Evolutionary conservation across 352 stramenopile genomes (phyloP).

Genomic region (Achlya hypogyna): DNA sequence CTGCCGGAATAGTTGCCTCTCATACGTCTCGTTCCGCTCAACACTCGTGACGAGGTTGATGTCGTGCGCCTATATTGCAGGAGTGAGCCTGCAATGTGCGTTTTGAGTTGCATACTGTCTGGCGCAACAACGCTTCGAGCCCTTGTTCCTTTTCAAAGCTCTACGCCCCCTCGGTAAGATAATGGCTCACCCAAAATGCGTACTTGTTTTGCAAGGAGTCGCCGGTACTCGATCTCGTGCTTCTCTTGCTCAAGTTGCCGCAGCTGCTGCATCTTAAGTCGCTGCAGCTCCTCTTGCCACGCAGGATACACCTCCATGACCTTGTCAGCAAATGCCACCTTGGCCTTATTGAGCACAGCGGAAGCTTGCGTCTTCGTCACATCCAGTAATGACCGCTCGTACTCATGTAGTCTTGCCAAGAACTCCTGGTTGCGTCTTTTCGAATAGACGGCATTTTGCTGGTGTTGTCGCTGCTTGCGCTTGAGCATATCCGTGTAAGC

Average conservation of each 20-base stretch:
- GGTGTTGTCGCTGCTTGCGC: slow-evolving; percentile 52
- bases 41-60: slow-evolving; percentile 62
- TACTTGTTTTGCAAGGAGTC: slow-evolving; percentile 68
- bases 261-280: slow-evolving; percentile 41
- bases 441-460: slow-evolving; percentile 29
- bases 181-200: background rate
- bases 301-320: slow-evolving; percentile 59
- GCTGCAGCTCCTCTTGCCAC: slow-evolving; percentile 62
- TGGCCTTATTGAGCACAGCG: slow-evolving; percentile 46
- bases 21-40: slow-evolving; percentile 61
- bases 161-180: slow-evolving; percentile 22
- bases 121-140: slow-evolving; percentile 51
- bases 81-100: background rate
- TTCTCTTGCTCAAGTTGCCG: slow-evolving; percentile 66
- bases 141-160: slow-evolving; percentile 75
- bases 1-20: background rate
- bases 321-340: slow-evolving; percentile 43
- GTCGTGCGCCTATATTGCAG: slow-evolving; percentile 41
- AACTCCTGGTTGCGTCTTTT: slow-evolving; percentile 64
- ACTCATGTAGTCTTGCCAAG: slow-evolving; percentile 36
- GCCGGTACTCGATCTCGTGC: slow-evolving; percentile 47
- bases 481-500: slow-evolving; percentile 51
- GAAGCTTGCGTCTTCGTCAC: slow-evolving; percentile 21
- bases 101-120: slow-evolving; percentile 35
- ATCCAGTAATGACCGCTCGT: slow-evolving; percentile 38